Conservation (phyloP, 1,284 basidiomycete species). For the Volvariella volvacea region DNA sequence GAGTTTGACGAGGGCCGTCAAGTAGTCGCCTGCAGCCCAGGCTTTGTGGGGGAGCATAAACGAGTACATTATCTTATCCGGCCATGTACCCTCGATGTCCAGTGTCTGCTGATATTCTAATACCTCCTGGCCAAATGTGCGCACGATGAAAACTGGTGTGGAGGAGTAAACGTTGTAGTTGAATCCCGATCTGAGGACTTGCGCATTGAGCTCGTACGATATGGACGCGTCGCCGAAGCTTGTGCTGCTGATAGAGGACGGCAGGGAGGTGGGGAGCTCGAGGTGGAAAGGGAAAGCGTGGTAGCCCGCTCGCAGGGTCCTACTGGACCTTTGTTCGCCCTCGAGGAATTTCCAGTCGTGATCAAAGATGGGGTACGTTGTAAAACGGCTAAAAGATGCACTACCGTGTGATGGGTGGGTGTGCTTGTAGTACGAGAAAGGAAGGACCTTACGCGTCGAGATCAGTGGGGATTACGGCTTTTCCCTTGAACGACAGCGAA, state of each 20-base stretch:
- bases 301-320: constrained; percentile 85
- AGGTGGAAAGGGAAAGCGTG: constrained; percentile 88
- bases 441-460: constrained; percentile 55
- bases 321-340: constrained; percentile 68
- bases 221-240: constrained; percentile 60
- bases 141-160: constrained; percentile 59
- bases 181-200: constrained; percentile 67
- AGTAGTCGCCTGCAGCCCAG: constrained; percentile 82
- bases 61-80: constrained; percentile 89
- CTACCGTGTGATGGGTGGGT: constrained; percentile 15
- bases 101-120: constrained; percentile 93
- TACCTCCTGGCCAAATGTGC: constrained; percentile 74
- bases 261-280: constrained; percentile 74
- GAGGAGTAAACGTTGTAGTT: constrained; percentile 63
- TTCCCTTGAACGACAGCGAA: constrained; percentile 77
- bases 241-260: constrained; percentile 64
- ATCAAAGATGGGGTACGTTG: constrained; percentile 65
- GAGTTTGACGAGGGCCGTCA: constrained; percentile 82
- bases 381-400: constrained; percentile 36
- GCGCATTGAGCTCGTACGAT: constrained; percentile 82
- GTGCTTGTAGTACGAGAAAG: constrained; percentile 7
- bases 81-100: constrained; percentile 95
- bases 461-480: constrained; percentile 65
- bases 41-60: constrained; percentile 86
- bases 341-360: constrained; percentile 90